These are phyloP conservation scores for Mortierella hygrophila DNA, from an alignment of 192 early-diverging fungal species.

Conservation along the genomic window DNA sequence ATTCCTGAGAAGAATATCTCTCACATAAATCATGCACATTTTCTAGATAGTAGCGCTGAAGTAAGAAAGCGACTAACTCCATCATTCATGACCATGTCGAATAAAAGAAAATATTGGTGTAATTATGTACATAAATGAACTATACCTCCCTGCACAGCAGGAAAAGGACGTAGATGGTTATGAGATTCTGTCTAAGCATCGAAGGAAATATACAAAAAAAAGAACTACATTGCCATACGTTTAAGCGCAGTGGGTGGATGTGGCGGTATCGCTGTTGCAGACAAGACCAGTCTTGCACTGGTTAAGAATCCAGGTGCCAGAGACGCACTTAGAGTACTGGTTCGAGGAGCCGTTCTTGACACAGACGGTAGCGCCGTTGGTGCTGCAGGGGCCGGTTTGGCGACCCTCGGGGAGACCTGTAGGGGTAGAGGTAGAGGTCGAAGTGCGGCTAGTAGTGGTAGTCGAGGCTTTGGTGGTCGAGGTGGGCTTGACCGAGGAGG, in stretches of 20 bases:
- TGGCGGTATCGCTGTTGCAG: conserved; percentile 39
- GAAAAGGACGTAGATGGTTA: not conserved
- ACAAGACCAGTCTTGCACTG: conserved; percentile 43
- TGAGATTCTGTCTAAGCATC: not conserved
- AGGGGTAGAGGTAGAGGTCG: conserved; percentile 21
- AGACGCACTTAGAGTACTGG: conserved; percentile 49
- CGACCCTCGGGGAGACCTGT: conserved; percentile 33
- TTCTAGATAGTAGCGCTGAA: too few relatives aligned
- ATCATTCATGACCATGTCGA: too few relatives aligned
- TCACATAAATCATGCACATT: too few relatives aligned
- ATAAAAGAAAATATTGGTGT: too few relatives aligned
- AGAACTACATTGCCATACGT: not conserved
- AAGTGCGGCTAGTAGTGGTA: not conserved
- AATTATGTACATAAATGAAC: not conserved
- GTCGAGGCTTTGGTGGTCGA: conserved; percentile 6
- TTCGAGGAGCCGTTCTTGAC: conserved; percentile 20
- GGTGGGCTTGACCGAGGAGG: conserved; percentile 5
- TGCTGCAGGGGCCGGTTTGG: conserved; percentile 27
- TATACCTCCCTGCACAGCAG: not conserved
- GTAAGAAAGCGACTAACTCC: too few relatives aligned
- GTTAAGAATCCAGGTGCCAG: conserved; percentile 43
- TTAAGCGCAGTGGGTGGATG: conserved; percentile 44
- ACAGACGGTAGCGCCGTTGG: conserved; percentile 35
- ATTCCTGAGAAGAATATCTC: not conserved
- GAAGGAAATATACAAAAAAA: not conserved